A percentile compares a stretch with the other conserved stretches of the same genome.
phyloP scores from a whole-genome alignment of 257 asterid genomes.

The Nyctanthes arbortristis region DNA sequence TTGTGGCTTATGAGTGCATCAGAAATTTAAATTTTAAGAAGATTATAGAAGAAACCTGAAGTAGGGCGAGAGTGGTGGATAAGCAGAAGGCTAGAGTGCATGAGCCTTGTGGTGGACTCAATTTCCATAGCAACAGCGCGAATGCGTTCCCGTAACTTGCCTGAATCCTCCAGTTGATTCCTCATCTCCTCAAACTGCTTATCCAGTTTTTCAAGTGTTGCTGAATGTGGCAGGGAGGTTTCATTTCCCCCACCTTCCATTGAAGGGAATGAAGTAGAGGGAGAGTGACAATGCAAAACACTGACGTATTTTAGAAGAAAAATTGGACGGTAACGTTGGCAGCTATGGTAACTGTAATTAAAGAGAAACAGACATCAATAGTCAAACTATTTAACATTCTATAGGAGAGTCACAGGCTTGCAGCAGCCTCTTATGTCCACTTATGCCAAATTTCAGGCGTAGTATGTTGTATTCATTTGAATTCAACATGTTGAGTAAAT shows the following conservation, averaged over 20 bases:
- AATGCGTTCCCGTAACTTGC: conserved; percentile 74
- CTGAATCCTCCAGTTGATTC: conserved; percentile 65
- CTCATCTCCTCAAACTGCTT: conserved; percentile 77
- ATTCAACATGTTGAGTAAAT: neutral
- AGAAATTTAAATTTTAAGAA: neutral
- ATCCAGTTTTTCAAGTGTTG: conserved; percentile 49
- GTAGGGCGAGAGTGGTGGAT: conserved; percentile 72
- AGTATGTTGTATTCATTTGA: neutral
- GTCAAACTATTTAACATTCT: neutral
- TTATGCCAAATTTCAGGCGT: neutral
- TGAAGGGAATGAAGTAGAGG: conserved; percentile 32
- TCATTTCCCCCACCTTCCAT: conserved; percentile 48
- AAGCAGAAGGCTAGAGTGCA: conserved; percentile 74
- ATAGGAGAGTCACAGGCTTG: neutral
- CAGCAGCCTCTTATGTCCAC: neutral
- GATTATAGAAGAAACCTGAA: conserved; percentile 45
- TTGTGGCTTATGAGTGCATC: too few species aligned
- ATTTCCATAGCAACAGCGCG: conserved; percentile 70
- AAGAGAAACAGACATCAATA: conserved; percentile 13
- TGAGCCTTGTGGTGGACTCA: conserved; percentile 71
- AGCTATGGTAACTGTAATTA: conserved; percentile 28
- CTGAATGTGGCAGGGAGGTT: conserved; percentile 40
- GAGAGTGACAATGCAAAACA: conserved; percentile 13
- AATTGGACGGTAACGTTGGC: conserved; percentile 17
- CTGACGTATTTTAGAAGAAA: conserved; percentile 27